Evolutionary conservation across 139 green algal species (phyloP).

Genomic region (Nannochloris sp.): DNA sequence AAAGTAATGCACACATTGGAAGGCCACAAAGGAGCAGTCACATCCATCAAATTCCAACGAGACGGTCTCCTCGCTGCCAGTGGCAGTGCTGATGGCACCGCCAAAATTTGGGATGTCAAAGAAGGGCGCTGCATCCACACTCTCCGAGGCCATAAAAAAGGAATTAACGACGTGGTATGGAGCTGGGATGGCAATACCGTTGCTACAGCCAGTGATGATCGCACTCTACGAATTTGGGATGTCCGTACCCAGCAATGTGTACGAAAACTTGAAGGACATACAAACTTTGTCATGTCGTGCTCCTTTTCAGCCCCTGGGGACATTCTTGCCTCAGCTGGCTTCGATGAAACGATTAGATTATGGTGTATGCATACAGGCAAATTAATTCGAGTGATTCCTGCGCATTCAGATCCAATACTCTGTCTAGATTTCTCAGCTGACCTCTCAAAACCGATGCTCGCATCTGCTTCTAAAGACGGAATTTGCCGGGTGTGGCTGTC

Average conservation of each 20-base stretch:
- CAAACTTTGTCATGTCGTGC: constrained; percentile 80
- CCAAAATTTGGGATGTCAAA: constrained; percentile 55
- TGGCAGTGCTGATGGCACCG: constrained; percentile 58
- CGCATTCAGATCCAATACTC: constrained; percentile 86
- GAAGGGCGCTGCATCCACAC: constrained; percentile 31
- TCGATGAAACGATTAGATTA: constrained; percentile 85
- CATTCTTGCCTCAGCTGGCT: constrained; percentile 76
- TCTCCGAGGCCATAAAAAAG: constrained; percentile 50
- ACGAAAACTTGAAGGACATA: constrained; percentile 63
- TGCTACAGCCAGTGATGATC: constrained; percentile 54
- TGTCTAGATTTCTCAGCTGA: constrained; percentile 70
- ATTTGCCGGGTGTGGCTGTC: constrained; percentile 54
- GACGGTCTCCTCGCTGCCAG: constrained; percentile 49
- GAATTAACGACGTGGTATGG: constrained; percentile 80
- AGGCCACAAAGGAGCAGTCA: constrained; percentile 43
- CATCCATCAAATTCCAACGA: constrained; percentile 42
- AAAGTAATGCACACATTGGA: constrained; percentile 11
- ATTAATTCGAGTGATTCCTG: constrained; percentile 62
- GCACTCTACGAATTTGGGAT: constrained; percentile 58
- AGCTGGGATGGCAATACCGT: constrained; percentile 49
- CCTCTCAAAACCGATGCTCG: constrained; percentile 47
- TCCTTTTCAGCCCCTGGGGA: constrained; percentile 68
- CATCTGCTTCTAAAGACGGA: constrained; percentile 72
- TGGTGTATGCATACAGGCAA: constrained; percentile 71
- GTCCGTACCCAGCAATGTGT: constrained; percentile 36